Conservation (phyloP, 257 asterid genomes). For the Fraxinus cuspidata region DNA sequence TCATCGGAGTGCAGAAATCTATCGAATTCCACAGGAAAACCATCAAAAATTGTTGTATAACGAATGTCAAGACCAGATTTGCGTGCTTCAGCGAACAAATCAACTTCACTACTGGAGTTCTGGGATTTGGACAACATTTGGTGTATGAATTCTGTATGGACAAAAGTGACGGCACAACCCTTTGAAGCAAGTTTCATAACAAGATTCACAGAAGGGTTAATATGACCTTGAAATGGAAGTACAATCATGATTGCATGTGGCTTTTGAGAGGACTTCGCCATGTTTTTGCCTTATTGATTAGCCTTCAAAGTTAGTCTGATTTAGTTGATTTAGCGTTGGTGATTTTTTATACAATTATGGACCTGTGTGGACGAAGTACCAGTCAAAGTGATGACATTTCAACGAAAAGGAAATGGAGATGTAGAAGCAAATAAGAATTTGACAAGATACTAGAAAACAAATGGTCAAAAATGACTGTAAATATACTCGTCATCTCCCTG, state of each 20-base stretch:
- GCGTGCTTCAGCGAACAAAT: conserved; percentile 38
- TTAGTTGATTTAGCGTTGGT: background rate
- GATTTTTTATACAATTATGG: background rate
- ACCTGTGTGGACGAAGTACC: background rate
- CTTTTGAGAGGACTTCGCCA: conserved; percentile 32
- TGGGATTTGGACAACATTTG: conserved; percentile 41
- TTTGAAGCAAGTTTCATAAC: conserved; percentile 66
- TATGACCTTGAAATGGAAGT: conserved; percentile 68
- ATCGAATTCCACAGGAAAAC: conserved; percentile 47
- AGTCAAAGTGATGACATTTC: background rate
- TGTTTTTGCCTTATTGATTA: conserved; percentile 25
- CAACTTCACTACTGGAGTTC: conserved; percentile 2
- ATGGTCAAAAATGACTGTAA: background rate
- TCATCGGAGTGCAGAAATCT: conserved; percentile 25
- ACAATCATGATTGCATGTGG: conserved; percentile 62
- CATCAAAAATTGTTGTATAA: conserved; percentile 49
- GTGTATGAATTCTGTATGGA: conserved; percentile 53
- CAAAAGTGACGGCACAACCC: conserved; percentile 57
- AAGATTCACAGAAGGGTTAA: conserved; percentile 55
- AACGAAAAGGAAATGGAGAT: background rate
- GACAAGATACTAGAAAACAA: background rate
- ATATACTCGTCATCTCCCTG: too few relatives aligned
- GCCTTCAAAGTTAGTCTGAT: conserved; percentile 22
- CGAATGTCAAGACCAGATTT: conserved; percentile 53
- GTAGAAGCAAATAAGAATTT: background rate